phyloP scores from a whole-genome alignment of 345 rosid species.

The Stellera chamaejasme region DNA sequence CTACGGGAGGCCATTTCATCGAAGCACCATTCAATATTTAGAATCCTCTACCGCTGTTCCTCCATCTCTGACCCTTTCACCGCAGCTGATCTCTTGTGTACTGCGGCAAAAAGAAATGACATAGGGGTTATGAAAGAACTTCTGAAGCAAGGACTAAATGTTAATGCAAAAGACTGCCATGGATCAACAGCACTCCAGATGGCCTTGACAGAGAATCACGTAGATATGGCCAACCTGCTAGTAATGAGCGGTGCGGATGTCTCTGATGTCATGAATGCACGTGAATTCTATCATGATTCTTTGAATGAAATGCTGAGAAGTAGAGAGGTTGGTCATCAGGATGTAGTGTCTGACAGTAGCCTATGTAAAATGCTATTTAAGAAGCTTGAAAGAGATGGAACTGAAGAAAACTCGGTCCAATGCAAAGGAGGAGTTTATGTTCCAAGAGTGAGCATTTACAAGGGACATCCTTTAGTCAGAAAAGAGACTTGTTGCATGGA shows the following conservation, averaged over 20 bases:
- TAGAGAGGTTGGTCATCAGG: constrained; percentile 38
- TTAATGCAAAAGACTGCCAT: constrained; percentile 47
- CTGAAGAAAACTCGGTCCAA: constrained; percentile 12
- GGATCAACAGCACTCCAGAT: constrained; percentile 59
- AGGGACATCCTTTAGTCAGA: constrained; percentile 66
- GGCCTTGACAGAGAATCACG: constrained; percentile 44
- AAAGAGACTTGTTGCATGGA: constrained; percentile 25
- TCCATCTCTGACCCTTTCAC: constrained; percentile 48
- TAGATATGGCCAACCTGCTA: constrained; percentile 56
- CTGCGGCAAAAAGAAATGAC: constrained; percentile 63
- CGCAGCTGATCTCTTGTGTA: constrained; percentile 72
- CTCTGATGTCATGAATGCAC: constrained; percentile 32
- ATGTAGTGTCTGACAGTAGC: constrained; percentile 17
- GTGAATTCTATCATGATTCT: constrained; percentile 19
- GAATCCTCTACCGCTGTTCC: constrained; percentile 51
- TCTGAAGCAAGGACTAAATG: constrained; percentile 43
- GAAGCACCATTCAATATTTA: constrained; percentile 52
- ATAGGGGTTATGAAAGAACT: constrained; percentile 46
- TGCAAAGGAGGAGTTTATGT: not conserved
- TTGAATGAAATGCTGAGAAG: constrained; percentile 35
- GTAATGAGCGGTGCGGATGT: constrained; percentile 66
- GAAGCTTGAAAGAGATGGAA: constrained; percentile 17
- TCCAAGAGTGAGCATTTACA: constrained; percentile 58
- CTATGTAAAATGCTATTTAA: constrained; percentile 19
- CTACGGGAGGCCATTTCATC: constrained; percentile 73